These are phyloP conservation scores for Yamadazyma sp. DNA, from an alignment of 805 yeast genomes.

Conservation along the genomic window DNA sequence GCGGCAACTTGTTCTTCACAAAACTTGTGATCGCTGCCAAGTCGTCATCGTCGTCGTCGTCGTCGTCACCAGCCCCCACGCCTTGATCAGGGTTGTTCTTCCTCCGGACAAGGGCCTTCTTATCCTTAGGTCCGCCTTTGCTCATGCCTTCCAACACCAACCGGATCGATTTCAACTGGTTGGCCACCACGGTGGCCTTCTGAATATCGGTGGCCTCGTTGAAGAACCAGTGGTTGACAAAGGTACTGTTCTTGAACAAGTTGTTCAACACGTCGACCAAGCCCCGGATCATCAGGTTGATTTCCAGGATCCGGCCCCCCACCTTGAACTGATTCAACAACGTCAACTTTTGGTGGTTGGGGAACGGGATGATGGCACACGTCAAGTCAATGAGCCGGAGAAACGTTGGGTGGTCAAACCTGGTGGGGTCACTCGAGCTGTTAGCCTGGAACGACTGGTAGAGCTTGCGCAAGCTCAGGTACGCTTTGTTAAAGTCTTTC, in stretches of 20 bases:
- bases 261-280: slow-evolving; percentile 40
- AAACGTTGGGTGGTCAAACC: slow-evolving; percentile 26
- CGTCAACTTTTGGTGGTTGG: slow-evolving; percentile 40
- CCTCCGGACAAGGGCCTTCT: slow-evolving; percentile 19
- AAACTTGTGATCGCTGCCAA: slow-evolving; percentile 37
- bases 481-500: slow-evolving; percentile 47
- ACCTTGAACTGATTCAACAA: slow-evolving; percentile 36
- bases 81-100: slow-evolving; percentile 22
- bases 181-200: slow-evolving; percentile 54
- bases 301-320: slow-evolving; percentile 31
- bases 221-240: slow-evolving; percentile 47
- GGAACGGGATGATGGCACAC: slow-evolving; percentile 52
- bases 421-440: slow-evolving; percentile 13
- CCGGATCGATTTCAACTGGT: slow-evolving; percentile 53
- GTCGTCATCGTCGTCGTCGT: slow-evolving; percentile 48
- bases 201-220: slow-evolving; percentile 51
- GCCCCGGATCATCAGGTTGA: slow-evolving; percentile 30
- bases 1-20: slow-evolving; percentile 36
- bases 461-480: slow-evolving; percentile 38
- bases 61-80: slow-evolving; percentile 29
- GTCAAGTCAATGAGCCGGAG: slow-evolving; percentile 44
- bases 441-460: slow-evolving; percentile 23
- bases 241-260: slow-evolving; percentile 30
- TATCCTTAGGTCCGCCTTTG: slow-evolving; percentile 13
- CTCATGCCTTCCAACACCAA: slow-evolving; percentile 49